These are phyloP conservation scores for Tinospora cordifolia DNA, from an alignment of 164 flowering plant species.

Conservation along the genomic window DNA sequence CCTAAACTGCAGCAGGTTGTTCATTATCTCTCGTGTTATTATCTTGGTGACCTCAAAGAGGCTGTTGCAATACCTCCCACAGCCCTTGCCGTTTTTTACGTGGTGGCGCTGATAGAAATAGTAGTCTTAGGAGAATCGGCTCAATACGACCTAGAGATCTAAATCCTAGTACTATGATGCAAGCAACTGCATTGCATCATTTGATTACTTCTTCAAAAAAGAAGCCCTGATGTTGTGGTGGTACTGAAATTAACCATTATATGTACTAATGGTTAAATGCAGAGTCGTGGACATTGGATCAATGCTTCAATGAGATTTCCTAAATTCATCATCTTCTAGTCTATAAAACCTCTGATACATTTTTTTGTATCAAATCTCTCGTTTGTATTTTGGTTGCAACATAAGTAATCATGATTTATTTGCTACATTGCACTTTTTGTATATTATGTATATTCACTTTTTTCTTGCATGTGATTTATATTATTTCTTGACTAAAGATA, in stretches of 20 bases:
- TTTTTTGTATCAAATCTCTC: background rate
- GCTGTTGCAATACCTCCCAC: constrained; percentile 44
- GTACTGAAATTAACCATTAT: background rate
- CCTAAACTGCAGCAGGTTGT: constrained; percentile 49
- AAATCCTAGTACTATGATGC: constrained; percentile 69
- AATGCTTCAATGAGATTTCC: background rate
- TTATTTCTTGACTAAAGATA: too few species aligned
- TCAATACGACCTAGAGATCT: constrained; percentile 49
- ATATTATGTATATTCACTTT: too few species aligned
- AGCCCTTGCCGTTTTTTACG: constrained; percentile 27
- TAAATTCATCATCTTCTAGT: background rate
- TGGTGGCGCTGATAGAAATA: constrained; percentile 34
- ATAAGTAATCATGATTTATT: background rate
- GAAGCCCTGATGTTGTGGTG: constrained; percentile 38
- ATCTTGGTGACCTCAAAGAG: constrained; percentile 69
- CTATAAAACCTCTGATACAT: background rate
- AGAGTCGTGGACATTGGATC: background rate
- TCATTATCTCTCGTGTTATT: constrained; percentile 60
- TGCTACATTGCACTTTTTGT: too few species aligned
- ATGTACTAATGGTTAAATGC: background rate
- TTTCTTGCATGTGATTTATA: too few species aligned
- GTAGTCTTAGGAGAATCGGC: constrained; percentile 30
- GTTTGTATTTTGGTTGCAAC: background rate
- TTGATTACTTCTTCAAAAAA: constrained; percentile 57
- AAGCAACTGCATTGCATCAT: constrained; percentile 71